These are phyloP conservation scores for Yarrowia sp. DNA, from an alignment of 805 yeast genomes.

Conservation along the genomic window DNA sequence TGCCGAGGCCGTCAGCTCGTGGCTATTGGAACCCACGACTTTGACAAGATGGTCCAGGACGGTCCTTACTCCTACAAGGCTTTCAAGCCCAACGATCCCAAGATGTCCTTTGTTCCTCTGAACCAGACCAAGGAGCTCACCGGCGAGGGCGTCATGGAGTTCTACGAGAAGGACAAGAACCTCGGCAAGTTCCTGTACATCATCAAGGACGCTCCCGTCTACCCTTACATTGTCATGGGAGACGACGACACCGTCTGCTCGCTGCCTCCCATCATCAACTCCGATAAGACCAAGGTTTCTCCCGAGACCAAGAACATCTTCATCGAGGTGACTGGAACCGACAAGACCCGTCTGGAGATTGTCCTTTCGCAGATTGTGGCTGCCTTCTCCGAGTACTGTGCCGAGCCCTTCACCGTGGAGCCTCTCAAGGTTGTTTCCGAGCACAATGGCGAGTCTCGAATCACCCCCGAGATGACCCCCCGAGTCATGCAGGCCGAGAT, in stretches of 20 bases:
- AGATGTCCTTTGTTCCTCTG: slow-evolving; percentile 54
- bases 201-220: slow-evolving; percentile 85
- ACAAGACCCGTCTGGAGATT: slow-evolving; percentile 89
- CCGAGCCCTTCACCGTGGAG: slow-evolving; percentile 82
- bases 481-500: slow-evolving; percentile 77
- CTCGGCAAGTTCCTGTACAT: slow-evolving; percentile 87
- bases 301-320: slow-evolving; percentile 85
- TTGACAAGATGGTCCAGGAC: slow-evolving; percentile 64
- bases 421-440: slow-evolving; percentile 85
- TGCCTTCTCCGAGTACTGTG: slow-evolving; percentile 91
- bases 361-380: slow-evolving; percentile 92
- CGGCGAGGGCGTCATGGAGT: slow-evolving; percentile 83
- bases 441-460: slow-evolving; percentile 77
- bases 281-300: slow-evolving; percentile 86
- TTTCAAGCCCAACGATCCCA: slow-evolving; percentile 74
- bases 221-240: slow-evolving; percentile 83
- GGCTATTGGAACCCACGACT: slow-evolving; percentile 98
- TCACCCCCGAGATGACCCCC: slow-evolving; percentile 74
- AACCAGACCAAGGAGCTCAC: slow-evolving; percentile 59
- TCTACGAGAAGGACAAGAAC: slow-evolving; percentile 89
- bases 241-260: slow-evolving; percentile 79
- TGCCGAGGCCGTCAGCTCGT: slow-evolving; percentile 98
- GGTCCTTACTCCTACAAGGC: slow-evolving; percentile 92
- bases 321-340: slow-evolving; percentile 94
- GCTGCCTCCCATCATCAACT: slow-evolving; percentile 95